Evolutionary conservation across 176 grass and related monocot genomes (phyloP), one percentile per base, ranked within the genome.

Genomic region (Carex cristatella): DNA sequence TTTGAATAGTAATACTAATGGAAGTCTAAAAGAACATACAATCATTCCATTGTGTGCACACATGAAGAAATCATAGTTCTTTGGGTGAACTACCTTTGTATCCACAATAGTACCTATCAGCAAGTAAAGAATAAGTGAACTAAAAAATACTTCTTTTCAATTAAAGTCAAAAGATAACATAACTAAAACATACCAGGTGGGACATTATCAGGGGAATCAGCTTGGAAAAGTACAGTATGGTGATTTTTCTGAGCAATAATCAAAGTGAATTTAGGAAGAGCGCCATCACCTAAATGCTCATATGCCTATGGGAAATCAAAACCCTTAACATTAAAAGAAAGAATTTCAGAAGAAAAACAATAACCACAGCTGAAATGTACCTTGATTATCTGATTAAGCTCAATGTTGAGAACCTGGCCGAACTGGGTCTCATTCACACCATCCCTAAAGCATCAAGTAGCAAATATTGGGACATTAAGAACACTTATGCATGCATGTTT

Each of bases 211-310:
- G 54, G 42, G 16, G 56, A 63, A 75, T 55, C 74, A 62, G 57
- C 54, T 8, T 54, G 37, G 67, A 95, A 95, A 85, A 95, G 86
- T 51, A 79, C 89, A 8, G 89, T 95, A 63, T 95, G 89, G 40
- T 93, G 91, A 27, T 88, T 95, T 56, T 95, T 92, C 67, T 91
- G 89, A 2, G 87, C 94, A 42, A 95, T 86, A 32, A 95, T 89
- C 30, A 91, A 10, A 56, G 87, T 92, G 33, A 95, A 89, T 82
- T 95, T 91, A 31, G 91, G 94, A 65, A 79, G 59, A 55, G 51
- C 80, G 23, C 13, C 53, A 3, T 68, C 83, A 4, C 80, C 72
- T 54, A 90, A 30, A 89, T 84, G 83, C 74, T 89, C 63, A 81
- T 86, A 89, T 12, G 83, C 94, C 91, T 92, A n/a, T 61, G 14